Percentiles rank a stretch among this genome's conserved stretches.
phyloP scores from a whole-genome alignment of 306 rosid species.

The Elaeagnus macrophylla region DNA sequence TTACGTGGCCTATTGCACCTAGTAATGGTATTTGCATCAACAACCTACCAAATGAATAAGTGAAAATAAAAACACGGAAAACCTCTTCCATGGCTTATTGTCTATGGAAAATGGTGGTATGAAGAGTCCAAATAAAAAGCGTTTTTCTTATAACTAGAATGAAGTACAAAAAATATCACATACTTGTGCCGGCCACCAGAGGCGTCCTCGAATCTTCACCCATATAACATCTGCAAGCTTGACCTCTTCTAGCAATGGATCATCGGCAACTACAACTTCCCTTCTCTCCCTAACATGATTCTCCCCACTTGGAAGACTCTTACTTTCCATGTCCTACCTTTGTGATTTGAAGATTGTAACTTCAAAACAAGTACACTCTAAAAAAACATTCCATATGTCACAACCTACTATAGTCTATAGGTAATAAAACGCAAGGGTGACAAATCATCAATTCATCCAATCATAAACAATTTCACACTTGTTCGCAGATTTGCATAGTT shows the following conservation, averaged over 20 bases:
- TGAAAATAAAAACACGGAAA: background rate
- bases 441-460: background rate
- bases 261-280: slow-evolving; percentile 14
- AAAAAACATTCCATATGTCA: background rate
- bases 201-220: slow-evolving; percentile 29
- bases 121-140: slow-evolving; percentile 3
- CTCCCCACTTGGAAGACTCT: slow-evolving; percentile 8
- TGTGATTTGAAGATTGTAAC: background rate
- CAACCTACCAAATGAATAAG: slow-evolving; percentile 39
- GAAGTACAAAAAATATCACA: slow-evolving; percentile 1
- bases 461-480: background rate
- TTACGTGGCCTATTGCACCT: slow-evolving; percentile 25
- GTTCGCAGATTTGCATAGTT: background rate
- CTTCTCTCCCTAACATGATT: slow-evolving; percentile 13
- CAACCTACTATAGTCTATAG: background rate
- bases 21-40: slow-evolving; percentile 31
- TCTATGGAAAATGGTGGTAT: background rate
- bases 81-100: background rate
- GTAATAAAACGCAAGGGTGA: background rate
- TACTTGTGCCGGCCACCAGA: slow-evolving; percentile 85
- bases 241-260: slow-evolving; percentile 12
- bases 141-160: background rate
- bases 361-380: background rate
- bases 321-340: slow-evolving; percentile 13
- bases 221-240: slow-evolving; percentile 37